Percentiles rank a stretch among this genome's conserved stretches.
phyloP scores from a whole-genome alignment of 2,329 filamentous ascomycete species.

The Aspergillus hortae region DNA sequence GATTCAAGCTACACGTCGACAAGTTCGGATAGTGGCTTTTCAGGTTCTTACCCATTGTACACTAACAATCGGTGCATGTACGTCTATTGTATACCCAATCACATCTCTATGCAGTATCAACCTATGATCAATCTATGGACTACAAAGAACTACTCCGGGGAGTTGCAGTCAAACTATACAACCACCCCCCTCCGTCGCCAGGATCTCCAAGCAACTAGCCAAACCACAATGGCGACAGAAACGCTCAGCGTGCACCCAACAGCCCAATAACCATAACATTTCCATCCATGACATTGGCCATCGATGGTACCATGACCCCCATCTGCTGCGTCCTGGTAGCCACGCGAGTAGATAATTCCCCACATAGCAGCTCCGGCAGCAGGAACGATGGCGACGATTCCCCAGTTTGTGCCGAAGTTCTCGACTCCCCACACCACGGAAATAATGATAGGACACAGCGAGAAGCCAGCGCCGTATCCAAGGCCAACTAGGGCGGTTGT shows the following conservation, averaged over 20 bases:
- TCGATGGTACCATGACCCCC: constrained; percentile 37
- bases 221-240: constrained; percentile 69
- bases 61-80: neutral
- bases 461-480: constrained; percentile 90
- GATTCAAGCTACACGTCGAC: neutral
- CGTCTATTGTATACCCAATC: neutral
- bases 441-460: constrained; percentile 83
- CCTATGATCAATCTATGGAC: neutral
- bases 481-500: constrained; percentile 81
- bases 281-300: constrained; percentile 72
- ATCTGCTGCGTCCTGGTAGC: constrained; percentile 40
- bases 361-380: constrained; percentile 84
- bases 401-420: constrained; percentile 98
- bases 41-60: too few relatives aligned
- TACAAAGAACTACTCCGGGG: too few relatives aligned
- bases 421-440: constrained; percentile 98
- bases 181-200: constrained; percentile 76
- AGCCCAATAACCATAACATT: constrained; percentile 88
- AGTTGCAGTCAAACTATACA: constrained; percentile 39
- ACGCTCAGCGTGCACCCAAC: constrained; percentile 69
- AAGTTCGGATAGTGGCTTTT: too few relatives aligned
- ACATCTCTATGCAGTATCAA: neutral
- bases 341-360: constrained; percentile 76
- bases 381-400: constrained; percentile 87
- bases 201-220: constrained; percentile 79